A percentile compares a stretch with the other conserved stretches of the same genome.
These are phyloP conservation scores for Solanum okadae DNA, from an alignment of 257 asterid genomes.

Conservation along the genomic window DNA sequence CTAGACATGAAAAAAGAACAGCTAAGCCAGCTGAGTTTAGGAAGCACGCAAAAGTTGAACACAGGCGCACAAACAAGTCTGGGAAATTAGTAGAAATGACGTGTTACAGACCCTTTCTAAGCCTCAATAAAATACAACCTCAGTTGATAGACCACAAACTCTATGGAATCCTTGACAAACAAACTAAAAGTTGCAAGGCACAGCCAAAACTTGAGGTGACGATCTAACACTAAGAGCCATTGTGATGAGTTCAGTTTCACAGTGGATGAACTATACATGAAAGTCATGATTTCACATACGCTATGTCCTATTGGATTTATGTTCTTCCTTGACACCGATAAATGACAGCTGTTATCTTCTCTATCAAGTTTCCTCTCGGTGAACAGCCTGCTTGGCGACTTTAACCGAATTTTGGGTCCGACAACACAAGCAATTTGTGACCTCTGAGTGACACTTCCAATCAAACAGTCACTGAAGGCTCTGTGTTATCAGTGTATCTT, in stretches of 20 bases:
- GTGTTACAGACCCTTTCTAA: neutral
- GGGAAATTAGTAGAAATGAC: neutral
- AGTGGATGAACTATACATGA: neutral
- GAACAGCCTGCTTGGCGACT: neutral
- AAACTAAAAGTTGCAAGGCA: neutral
- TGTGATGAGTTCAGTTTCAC: neutral
- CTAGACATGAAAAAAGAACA: neutral
- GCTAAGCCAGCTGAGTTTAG: neutral
- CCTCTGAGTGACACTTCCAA: neutral
- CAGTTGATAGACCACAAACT: neutral
- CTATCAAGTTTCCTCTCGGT: neutral
- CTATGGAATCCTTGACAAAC: neutral
- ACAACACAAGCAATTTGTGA: slow-evolving; percentile 12
- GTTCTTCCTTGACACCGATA: neutral
- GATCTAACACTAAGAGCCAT: neutral
- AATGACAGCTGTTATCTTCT: neutral
- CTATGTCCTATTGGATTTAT: neutral
- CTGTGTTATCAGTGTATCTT: neutral
- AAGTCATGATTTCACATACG: neutral
- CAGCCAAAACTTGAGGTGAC: neutral
- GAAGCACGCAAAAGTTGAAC: neutral
- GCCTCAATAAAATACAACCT: neutral
- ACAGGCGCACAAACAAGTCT: neutral
- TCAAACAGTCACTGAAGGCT: neutral
- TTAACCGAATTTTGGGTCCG: neutral